phyloP scores from a whole-genome alignment of 164 flowering plant genomes.

The Dillenia turbinata region DNA sequence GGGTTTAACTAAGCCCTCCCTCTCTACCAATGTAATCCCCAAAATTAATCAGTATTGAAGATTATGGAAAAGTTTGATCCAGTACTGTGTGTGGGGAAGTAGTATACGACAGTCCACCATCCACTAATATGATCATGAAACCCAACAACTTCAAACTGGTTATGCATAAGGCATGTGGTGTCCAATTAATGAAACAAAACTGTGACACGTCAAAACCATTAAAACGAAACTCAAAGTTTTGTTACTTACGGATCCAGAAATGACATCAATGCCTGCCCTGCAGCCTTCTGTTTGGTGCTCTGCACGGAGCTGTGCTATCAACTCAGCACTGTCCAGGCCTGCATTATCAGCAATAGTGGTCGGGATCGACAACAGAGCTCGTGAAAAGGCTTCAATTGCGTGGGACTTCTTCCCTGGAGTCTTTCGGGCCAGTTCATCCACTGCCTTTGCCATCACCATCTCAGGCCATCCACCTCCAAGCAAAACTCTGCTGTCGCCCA shows the following conservation, averaged over 20 bases:
- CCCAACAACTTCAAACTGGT: too few species aligned
- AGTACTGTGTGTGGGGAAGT: too few species aligned
- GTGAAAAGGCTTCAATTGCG: slow-evolving; percentile 94
- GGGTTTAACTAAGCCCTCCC: too few species aligned
- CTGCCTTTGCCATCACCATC: slow-evolving; percentile 97
- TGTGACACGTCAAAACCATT: not conserved
- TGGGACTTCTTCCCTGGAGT: slow-evolving; percentile 97
- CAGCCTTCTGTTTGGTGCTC: slow-evolving; percentile 89
- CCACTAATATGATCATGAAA: too few species aligned
- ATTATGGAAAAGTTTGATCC: too few species aligned
- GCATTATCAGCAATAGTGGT: slow-evolving; percentile 97
- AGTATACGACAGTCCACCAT: too few species aligned
- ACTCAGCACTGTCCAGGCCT: slow-evolving; percentile 94
- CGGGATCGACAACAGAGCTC: slow-evolving; percentile 85
- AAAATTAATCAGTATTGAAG: too few species aligned
- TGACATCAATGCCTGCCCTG: slow-evolving; percentile 90
- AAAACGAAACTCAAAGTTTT: not conserved
- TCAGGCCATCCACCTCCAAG: slow-evolving; percentile 99
- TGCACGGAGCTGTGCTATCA: slow-evolving; percentile 90
- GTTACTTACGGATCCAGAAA: slow-evolving; percentile 78
- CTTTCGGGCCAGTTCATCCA: slow-evolving; percentile 85
- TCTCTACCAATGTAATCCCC: too few species aligned
- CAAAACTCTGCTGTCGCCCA: slow-evolving; percentile 82
- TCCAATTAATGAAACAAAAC: not conserved
- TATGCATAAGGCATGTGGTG: not conserved